These are phyloP conservation scores for Chionographis japonica DNA, from an alignment of 106 monocot genomes.

Conservation along the genomic window DNA sequence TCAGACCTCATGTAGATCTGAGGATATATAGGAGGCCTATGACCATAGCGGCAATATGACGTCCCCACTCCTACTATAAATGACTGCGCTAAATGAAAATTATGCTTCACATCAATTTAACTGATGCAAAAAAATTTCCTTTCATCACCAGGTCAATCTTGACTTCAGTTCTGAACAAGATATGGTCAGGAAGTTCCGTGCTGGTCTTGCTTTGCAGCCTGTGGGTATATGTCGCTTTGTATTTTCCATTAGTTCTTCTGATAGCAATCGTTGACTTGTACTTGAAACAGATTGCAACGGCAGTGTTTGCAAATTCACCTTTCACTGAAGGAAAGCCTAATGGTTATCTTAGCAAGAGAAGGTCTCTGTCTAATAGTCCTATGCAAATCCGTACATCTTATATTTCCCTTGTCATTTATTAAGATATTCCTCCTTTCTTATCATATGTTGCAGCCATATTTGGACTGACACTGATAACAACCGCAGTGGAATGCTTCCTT, in stretches of 20 bases:
- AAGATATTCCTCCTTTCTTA: background rate
- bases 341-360: constrained; percentile 94
- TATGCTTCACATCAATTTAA: background rate
- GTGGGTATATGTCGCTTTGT: constrained; percentile 32
- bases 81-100: no score
- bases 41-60: no score
- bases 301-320: constrained; percentile 98
- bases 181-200: constrained; percentile 97
- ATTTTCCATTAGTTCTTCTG: background rate
- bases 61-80: no score
- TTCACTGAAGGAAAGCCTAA: constrained; percentile 98
- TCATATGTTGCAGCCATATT: constrained; percentile 59
- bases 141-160: constrained; percentile 77
- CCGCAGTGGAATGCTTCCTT: constrained; percentile 93
- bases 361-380: constrained; percentile 32
- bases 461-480: constrained; percentile 97
- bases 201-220: constrained; percentile 90
- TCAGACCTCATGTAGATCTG: no score
- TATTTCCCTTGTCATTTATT: constrained; percentile 6
- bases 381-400: constrained; percentile 1
- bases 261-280: background rate
- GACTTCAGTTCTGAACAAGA: constrained; percentile 96
- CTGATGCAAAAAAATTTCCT: background rate
- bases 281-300: constrained; percentile 81
- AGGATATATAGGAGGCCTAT: no score